Base-by-base conservation (phyloP, 768 basidiomycete genomes). In the Flagelloscypha sp. region DNA sequence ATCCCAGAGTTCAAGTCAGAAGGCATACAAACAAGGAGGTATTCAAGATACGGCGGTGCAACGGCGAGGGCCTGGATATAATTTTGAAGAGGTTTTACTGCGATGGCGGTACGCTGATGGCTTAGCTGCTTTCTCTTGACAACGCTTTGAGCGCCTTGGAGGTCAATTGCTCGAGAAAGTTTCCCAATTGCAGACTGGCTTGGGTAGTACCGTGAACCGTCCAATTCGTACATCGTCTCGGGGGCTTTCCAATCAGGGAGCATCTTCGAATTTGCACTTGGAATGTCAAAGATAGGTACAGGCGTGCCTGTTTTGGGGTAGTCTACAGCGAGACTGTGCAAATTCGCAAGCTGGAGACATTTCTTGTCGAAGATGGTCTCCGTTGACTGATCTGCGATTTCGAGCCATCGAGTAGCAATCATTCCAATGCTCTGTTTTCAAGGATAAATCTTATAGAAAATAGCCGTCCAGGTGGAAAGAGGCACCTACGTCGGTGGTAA, bases 181-280 rank as follows among this genome's bases (percentile, higher is more conserved):
- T 58, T 54, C 3, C 83, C 83, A 25, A 85, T 73, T 1, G 75
- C 75, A 17, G 62, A 53, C 1, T 47, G 7, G 46, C 80, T 83
- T 30, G 43, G 24, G 45, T 84, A 84, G 50, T 64, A 76, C 21
- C 57, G 52, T 0, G 27, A 48, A 12, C 56, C 48, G 34, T 61
- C 46, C 3, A 45, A 49, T 11, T 34, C 27, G 10, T 58, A 55
- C 12, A 67, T 50, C 0, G 68, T 76, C 53, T 83, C 79, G 12
- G 75, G 77, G 2, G 76, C 78, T 48, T 66, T 62, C 78, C 79
- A 82, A 49, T 83, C 79, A 7, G 79, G 80, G 43, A 54, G 68
- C 39, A n/a, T 24, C 18, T 1, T 36, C 36, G 30, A 45, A 47
- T 13, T 59, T 57, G n/a, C 63, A 53, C 45, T 52, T 67, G 80